Evolutionary conservation across 2,329 filamentous ascomycete genomes (phyloP), one percentile per base, ranked within the genome.

Genomic region (Bimuria novae-zelandiae): DNA sequence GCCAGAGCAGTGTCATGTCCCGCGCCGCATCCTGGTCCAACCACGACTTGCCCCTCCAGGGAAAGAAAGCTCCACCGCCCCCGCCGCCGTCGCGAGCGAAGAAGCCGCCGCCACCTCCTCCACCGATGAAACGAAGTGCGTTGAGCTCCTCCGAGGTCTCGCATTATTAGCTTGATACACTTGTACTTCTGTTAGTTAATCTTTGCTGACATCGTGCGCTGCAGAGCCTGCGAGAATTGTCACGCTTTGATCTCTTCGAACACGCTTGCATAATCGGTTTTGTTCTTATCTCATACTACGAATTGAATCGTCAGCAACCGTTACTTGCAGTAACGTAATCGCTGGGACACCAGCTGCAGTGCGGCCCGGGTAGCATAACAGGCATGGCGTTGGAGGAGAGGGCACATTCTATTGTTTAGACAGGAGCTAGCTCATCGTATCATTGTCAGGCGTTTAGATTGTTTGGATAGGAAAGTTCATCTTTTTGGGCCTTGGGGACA

Each of bases 91-190:
- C 81, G 19, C 76, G 85, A 65, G 75, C 82, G 30, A 89, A 87
- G 78, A 88, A 88, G 71, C 84, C 85, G 11, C 81, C 83, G 19
- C 84, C 85, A 54, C 84, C 84, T 32, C 85, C 84, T 19, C 84
- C 83, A 10, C 85, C 86, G 19, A 81, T 85, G 75, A 88, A 88
- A 77, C 76, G 84, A 60, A 80, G 76, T 70, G 76, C 76, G 55
- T 68, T 80, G 64, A 80, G 77, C 62, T 64, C 69, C 51, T 68
- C 67, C 46, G 68, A 71, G 59, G 57, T 71, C 42, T 66, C 69
- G 50, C 67, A 68, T 67, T 73, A 73, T 62, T 73, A 65, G 59
- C 53, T 21, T 40, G 25, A 25, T 36, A 35, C 43, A 41, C 32
- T 22, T 61, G 35, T 5, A 41, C 17, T 52, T 29, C 52, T 30